A percentile compares a stretch with the other conserved stretches of the same genome.
Conservation (phyloP, 2,329 filamentous ascomycete species). For the Epichloe glyceriae region DNA sequence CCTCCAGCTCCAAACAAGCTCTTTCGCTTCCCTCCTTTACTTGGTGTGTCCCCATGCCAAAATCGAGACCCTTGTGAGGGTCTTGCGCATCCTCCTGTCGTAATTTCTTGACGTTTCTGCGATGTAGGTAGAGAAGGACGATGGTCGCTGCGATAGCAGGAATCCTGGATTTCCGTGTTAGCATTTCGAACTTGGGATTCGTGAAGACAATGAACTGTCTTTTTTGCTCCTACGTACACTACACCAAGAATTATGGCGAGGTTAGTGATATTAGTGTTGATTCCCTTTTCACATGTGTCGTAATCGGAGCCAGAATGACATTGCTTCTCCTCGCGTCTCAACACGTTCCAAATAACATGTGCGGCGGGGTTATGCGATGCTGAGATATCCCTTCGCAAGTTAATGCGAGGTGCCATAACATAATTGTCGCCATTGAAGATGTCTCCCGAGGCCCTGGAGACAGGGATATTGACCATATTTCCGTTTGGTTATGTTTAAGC, state of each 20-base stretch:
- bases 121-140: slow-evolving; percentile 65
- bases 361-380: not conserved
- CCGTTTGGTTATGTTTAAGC: slow-evolving; percentile 6
- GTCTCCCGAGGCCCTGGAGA: slow-evolving; percentile 5
- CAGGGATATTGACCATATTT: slow-evolving; percentile 4
- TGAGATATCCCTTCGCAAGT: slow-evolving; percentile 10
- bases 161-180: slow-evolving; percentile 40
- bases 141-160: slow-evolving; percentile 55
- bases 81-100: slow-evolving; percentile 69
- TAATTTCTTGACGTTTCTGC: slow-evolving; percentile 60
- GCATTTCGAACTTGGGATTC: not conserved
- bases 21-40: slow-evolving; percentile 22
- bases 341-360: slow-evolving; percentile 8
- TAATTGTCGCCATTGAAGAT: slow-evolving; percentile 9
- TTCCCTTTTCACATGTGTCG: slow-evolving; percentile 47
- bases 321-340: slow-evolving; percentile 1
- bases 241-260: slow-evolving; percentile 57
- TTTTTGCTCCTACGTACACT: slow-evolving; percentile 40
- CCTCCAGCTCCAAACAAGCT: slow-evolving; percentile 38
- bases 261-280: slow-evolving; percentile 39
- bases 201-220: too few relatives aligned
- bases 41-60: slow-evolving; percentile 55
- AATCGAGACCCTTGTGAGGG: slow-evolving; percentile 84
- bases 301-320: slow-evolving; percentile 8
- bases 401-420: slow-evolving; percentile 16